Evolutionary conservation across 768 basidiomycete genomes (phyloP).

Genomic region (Rubroboletus pulcherrimus): DNA sequence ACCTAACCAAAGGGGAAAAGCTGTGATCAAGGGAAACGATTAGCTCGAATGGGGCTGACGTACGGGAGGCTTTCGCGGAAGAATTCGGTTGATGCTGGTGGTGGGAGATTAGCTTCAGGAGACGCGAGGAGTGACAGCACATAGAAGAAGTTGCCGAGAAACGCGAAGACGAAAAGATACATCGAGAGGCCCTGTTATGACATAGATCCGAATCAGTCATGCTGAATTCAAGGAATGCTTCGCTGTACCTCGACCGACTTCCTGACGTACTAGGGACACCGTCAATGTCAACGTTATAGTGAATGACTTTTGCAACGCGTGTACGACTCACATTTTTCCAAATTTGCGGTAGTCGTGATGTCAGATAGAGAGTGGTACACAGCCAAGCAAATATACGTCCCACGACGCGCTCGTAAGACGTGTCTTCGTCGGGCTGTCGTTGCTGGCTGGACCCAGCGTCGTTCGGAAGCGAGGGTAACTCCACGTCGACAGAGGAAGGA

Average conservation of each 20-base stretch:
- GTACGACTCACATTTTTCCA: conserved; percentile 89
- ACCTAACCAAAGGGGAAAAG: conserved; percentile 40
- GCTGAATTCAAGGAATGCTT: neutral
- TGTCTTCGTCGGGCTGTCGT: conserved; percentile 19
- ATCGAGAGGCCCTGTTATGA: conserved; percentile 78
- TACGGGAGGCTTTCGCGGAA: conserved; percentile 83
- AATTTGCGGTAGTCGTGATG: conserved; percentile 92
- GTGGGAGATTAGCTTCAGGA: conserved; percentile 55
- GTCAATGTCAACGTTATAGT: conserved; percentile 1
- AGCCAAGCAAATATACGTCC: conserved; percentile 94
- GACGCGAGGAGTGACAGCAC: conserved; percentile 86
- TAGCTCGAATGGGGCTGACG: conserved; percentile 29
- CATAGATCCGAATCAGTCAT: conserved; percentile 2
- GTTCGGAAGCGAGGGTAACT: conserved; percentile 14
- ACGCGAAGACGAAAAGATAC: conserved; percentile 90
- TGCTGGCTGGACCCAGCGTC: conserved; percentile 4
- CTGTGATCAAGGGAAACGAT: neutral
- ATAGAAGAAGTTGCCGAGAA: conserved; percentile 91
- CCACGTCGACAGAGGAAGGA: conserved; percentile 12
- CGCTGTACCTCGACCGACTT: conserved; percentile 78
- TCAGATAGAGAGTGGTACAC: conserved; percentile 90
- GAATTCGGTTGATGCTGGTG: conserved; percentile 59
- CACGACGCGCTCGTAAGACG: conserved; percentile 56
- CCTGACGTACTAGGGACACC: conserved; percentile 59
- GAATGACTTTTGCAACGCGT: neutral